Conservation (phyloP, 495 filamentous ascomycete species). For the Acidiella bohemica region DNA sequence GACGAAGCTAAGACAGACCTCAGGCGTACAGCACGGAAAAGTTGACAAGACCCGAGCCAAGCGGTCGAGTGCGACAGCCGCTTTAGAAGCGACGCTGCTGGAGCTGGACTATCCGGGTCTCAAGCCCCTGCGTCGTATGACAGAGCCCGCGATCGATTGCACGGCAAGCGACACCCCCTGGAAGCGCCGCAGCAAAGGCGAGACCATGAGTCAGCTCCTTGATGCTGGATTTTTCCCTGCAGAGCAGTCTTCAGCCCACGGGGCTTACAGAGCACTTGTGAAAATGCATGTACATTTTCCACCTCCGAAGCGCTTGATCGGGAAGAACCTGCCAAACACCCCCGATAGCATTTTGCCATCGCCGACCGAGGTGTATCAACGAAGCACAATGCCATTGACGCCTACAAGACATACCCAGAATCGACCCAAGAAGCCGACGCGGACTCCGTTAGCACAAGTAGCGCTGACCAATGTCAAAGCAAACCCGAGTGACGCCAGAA, state of each 20-base stretch:
- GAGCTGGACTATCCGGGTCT: conserved; percentile 3
- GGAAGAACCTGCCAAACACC: conserved; percentile 11
- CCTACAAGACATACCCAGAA: not conserved
- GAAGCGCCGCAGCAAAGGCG: conserved; percentile 8
- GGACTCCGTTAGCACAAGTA: conserved; percentile 12
- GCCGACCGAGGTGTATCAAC: conserved; percentile 12
- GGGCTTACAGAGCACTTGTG: not conserved
- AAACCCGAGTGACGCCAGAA: not conserved
- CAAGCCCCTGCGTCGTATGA: not conserved
- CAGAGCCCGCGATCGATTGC: not conserved
- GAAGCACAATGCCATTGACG: not conserved
- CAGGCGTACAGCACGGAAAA: conserved; percentile 6
- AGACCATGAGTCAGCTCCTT: conserved; percentile 17
- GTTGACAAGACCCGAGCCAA: conserved; percentile 4
- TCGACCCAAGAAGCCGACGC: not conserved
- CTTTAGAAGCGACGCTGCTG: conserved; percentile 1
- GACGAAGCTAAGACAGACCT: not conserved
- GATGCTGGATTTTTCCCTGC: conserved; percentile 12
- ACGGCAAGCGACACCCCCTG: not conserved
- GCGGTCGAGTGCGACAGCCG: not conserved
- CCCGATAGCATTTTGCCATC: conserved; percentile 9
- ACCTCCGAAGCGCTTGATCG: not conserved
- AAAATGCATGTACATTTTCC: conserved; percentile 1
- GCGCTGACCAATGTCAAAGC: not conserved
- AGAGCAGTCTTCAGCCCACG: not conserved